These are phyloP conservation scores for Mortierella sp. DNA, from an alignment of 371 early-diverging fungal species.

Conservation along the genomic window DNA sequence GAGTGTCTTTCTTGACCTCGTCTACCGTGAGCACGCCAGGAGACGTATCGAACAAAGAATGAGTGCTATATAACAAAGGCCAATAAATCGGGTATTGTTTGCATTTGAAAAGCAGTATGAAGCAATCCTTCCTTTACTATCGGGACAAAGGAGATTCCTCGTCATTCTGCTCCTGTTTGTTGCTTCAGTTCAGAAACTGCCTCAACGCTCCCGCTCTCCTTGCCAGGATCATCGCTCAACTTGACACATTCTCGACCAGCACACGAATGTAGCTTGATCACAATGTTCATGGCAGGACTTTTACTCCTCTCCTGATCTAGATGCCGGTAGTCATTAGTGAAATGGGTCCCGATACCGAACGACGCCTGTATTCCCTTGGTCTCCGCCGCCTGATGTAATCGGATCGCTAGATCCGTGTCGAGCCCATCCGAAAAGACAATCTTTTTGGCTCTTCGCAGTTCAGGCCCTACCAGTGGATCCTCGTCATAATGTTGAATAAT, in stretches of 20 bases:
- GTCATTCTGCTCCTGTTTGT: slow-evolving; percentile 27
- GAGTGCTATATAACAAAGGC: not conserved
- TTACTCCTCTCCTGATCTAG: slow-evolving; percentile 19
- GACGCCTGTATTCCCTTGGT: slow-evolving; percentile 62
- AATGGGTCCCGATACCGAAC: slow-evolving; percentile 84
- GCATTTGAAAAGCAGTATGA: no score
- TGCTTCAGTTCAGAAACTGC: slow-evolving; percentile 62
- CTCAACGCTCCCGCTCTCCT: slow-evolving; percentile 68
- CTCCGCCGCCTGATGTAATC: slow-evolving; percentile 59
- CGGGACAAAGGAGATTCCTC: no score
- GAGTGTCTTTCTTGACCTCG: no score
- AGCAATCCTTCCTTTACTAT: no score
- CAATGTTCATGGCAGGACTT: slow-evolving; percentile 71
- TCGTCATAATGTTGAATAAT: slow-evolving; percentile 73
- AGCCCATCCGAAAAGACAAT: slow-evolving; percentile 81
- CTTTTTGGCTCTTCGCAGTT: slow-evolving; percentile 57
- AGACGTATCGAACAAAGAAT: not conserved
- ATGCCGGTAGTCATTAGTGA: slow-evolving; percentile 77
- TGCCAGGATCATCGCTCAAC: slow-evolving; percentile 75
- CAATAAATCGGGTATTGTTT: no score
- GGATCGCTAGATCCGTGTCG: slow-evolving; percentile 62
- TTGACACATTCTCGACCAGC: slow-evolving; percentile 73
- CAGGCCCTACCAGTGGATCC: slow-evolving; percentile 56
- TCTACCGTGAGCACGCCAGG: not conserved
- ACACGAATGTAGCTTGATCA: slow-evolving; percentile 77